These are phyloP conservation scores for Microbotryum lychnidis-dioicae DNA, from an alignment of 1,284 basidiomycete genomes.

Conservation along the genomic window DNA sequence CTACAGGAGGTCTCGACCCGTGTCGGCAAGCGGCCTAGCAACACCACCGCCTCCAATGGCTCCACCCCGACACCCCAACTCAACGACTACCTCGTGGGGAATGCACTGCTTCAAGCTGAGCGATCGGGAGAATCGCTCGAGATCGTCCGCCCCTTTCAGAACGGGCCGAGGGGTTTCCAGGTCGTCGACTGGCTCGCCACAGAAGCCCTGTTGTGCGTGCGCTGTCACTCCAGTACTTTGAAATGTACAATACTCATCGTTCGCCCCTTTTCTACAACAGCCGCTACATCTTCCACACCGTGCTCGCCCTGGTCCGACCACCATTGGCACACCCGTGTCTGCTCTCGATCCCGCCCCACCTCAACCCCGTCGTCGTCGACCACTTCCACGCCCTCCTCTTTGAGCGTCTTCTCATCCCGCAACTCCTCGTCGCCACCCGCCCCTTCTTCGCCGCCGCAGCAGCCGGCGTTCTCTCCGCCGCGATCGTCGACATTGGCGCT, in stretches of 20 bases:
- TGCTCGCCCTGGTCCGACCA: constrained; percentile 65
- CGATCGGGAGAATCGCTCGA: constrained; percentile 59
- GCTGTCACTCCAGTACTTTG: neutral
- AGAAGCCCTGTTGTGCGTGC: constrained; percentile 75
- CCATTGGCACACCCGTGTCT: constrained; percentile 82
- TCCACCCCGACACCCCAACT: constrained; percentile 40
- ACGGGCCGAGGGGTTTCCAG: constrained; percentile 50
- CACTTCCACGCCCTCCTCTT: constrained; percentile 79
- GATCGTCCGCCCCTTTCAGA: constrained; percentile 68
- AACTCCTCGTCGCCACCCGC: constrained; percentile 71
- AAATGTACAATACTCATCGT: neutral
- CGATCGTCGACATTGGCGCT: constrained; percentile 77
- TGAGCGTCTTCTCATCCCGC: constrained; percentile 88
- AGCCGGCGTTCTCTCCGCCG: constrained; percentile 65
- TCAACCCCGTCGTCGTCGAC: constrained; percentile 66
- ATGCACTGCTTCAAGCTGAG: constrained; percentile 68
- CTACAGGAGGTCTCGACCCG: constrained; percentile 60
- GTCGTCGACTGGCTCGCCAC: constrained; percentile 80
- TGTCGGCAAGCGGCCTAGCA: constrained; percentile 54
- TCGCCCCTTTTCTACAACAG: constrained; percentile 50
- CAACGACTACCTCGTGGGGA: constrained; percentile 76
- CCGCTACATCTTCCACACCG: constrained; percentile 72
- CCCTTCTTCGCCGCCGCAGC: constrained; percentile 59
- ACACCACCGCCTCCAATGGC: constrained; percentile 39
- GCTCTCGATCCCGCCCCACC: constrained; percentile 60